Evolutionary conservation across 177 flowering plant species (phyloP).

Genomic region (Vitis hybrid): DNA sequence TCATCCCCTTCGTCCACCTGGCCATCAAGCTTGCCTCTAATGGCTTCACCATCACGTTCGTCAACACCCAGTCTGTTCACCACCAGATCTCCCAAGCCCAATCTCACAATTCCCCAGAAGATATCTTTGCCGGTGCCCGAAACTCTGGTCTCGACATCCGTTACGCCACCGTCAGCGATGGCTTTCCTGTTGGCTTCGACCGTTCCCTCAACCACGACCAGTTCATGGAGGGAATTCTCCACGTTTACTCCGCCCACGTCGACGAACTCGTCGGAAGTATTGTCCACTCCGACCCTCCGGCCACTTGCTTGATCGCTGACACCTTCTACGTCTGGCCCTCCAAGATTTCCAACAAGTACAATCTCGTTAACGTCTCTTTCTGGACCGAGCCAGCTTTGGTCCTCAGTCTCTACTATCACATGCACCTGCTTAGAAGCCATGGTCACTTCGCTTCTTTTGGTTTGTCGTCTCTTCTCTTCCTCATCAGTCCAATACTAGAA

Average conservation of each 20-base stretch:
- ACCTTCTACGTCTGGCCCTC: constrained; percentile 33
- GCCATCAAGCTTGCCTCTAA: constrained; percentile 35
- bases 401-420: constrained; percentile 28
- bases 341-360: constrained; percentile 22
- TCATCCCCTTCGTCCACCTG: constrained; percentile 29
- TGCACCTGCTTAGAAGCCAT: constrained; percentile 16
- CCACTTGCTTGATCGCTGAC: constrained; percentile 31
- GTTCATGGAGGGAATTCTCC: constrained; percentile 19
- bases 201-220: constrained; percentile 24
- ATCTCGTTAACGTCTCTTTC: constrained; percentile 28
- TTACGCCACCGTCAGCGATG: constrained; percentile 26
- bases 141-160: constrained; percentile 32
- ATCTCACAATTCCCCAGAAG: neutral
- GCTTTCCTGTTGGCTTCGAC: constrained; percentile 27
- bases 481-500: too few relatives aligned
- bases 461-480: neutral
- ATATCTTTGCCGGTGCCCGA: constrained; percentile 28
- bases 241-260: constrained; percentile 30
- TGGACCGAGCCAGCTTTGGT: constrained; percentile 38
- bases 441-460: constrained; percentile 33
- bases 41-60: constrained; percentile 35
- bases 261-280: constrained; percentile 24
- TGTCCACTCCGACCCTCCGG: neutral
- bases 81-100: constrained; percentile 26
- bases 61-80: constrained; percentile 31